Base-by-base conservation (phyloP, 352 stramenopile genomes). In the Globisporangium mamillatum region DNA sequence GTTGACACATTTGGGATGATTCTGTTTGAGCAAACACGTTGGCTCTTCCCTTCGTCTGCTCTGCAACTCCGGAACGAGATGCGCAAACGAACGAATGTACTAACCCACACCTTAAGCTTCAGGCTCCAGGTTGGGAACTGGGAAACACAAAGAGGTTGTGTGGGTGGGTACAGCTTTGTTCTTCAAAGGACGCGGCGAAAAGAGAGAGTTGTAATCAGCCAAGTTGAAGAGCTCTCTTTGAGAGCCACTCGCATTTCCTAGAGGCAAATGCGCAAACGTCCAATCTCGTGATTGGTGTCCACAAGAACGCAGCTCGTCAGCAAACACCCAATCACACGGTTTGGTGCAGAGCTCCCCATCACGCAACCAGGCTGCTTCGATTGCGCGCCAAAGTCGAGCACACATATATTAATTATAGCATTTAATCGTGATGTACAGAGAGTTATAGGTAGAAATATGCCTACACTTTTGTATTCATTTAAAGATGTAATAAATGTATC, bases 191-290 rank as follows among this genome's bases (percentile, higher is more conserved):
- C 41, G 16, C 41, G 7, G 38, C 4, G 12, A 44, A 18, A 18
- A 18, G 12, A 16, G 50, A 63, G n/a, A 32, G 32, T 4, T 52
- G n/a, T 8, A 36, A 22, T 36, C 36, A 34, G 58, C 32, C 56
- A 50, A 22, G 62, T 55, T 62, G 46, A 41, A 8, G 54, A 60
- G 54, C 54, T 60, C 54, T 14, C 62, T 5, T 7, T 63, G 38
- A 46, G 12, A 46, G 12, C 38, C 38, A 25, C 9, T 54, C 46
- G 8, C 12, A 6, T 32, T 32, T 32, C 27, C 34, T 1, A 3
- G 60, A 9, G 62, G 32, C 52, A 67, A 74, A 71, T 48, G 67
- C 63, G 41, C 56, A 76, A 76, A 73, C 66, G 41, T 55, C 55
- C 67, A 59, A 61, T 41, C 60, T 44, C 18, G 9, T 65, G 24